Evolutionary conservation across 1,284 basidiomycete genomes (phyloP).

Genomic region (Ustilago crameri): DNA sequence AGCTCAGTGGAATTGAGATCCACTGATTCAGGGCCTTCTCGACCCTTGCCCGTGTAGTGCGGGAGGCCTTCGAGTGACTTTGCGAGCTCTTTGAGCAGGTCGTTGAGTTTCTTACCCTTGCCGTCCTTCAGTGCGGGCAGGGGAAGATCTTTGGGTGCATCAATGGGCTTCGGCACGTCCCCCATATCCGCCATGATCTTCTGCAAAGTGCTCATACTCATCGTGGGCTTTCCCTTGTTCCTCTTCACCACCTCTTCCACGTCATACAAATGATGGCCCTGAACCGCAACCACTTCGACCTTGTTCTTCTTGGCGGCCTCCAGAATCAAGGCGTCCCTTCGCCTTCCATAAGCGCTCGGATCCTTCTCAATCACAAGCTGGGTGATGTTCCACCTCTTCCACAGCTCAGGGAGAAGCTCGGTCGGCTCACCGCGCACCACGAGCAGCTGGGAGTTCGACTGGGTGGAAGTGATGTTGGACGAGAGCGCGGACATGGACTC

Average conservation of each 20-base stretch:
- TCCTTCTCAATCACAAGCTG: slow-evolving; percentile 70
- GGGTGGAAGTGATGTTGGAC: slow-evolving; percentile 68
- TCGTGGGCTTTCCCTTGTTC: slow-evolving; percentile 54
- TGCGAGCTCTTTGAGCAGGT: slow-evolving; percentile 38
- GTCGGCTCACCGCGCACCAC: slow-evolving; percentile 71
- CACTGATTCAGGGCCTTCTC: slow-evolving; percentile 31
- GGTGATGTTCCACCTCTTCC: slow-evolving; percentile 71
- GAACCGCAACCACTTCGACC: slow-evolving; percentile 47
- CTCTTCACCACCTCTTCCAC: slow-evolving; percentile 50
- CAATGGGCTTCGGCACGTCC: slow-evolving; percentile 44
- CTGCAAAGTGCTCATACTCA: slow-evolving; percentile 51
- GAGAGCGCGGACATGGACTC: slow-evolving; percentile 70
- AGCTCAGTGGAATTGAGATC: slow-evolving; percentile 55
- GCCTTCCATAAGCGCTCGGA: slow-evolving; percentile 46
- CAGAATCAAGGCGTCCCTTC: slow-evolving; percentile 36
- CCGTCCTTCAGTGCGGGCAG: slow-evolving; percentile 27
- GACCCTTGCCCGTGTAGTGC: slow-evolving; percentile 48
- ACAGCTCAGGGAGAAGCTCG: slow-evolving; percentile 70
- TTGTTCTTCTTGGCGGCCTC: slow-evolving; percentile 46
- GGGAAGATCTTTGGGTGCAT: slow-evolving; percentile 46
- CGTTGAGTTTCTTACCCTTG: slow-evolving; percentile 22
- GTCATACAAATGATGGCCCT: slow-evolving; percentile 57
- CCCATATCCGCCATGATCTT: slow-evolving; percentile 45
- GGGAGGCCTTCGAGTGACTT: slow-evolving; percentile 48
- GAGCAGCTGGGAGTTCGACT: slow-evolving; percentile 70